Conservation (phyloP, 2,329 filamentous ascomycete species). For the Lachnum nothofagi region DNA sequence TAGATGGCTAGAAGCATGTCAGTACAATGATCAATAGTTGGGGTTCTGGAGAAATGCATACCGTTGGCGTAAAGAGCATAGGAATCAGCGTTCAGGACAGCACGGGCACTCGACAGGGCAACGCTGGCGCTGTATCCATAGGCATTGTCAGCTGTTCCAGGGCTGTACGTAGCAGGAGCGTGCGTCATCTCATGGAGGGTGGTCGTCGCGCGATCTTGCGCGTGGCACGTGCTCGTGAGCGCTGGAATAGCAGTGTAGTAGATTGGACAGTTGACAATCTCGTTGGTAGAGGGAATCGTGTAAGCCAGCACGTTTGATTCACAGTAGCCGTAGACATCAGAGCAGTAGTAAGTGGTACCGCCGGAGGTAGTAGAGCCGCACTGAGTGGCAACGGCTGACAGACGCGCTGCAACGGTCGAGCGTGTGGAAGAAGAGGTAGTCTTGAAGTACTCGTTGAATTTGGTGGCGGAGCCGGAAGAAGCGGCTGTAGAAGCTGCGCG, state of each 20-base stretch:
- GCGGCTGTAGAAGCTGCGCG: conserved; percentile 48
- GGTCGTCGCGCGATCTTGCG: conserved; percentile 61
- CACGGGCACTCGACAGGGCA: conserved; percentile 43
- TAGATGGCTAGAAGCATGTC: conserved; percentile 7
- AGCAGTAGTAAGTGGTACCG: conserved; percentile 52
- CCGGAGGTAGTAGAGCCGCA: conserved; percentile 47
- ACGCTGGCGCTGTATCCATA: conserved; percentile 51
- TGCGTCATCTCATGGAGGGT: conserved; percentile 63
- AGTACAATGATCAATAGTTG: neutral
- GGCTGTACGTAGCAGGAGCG: conserved; percentile 45
- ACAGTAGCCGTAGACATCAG: conserved; percentile 52
- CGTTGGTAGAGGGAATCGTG: conserved; percentile 48
- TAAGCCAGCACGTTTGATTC: conserved; percentile 51
- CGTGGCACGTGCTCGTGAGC: conserved; percentile 50
- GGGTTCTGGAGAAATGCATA: conserved; percentile 27
- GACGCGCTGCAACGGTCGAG: conserved; percentile 45
- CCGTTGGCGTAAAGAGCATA: conserved; percentile 51
- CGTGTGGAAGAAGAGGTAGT: conserved; percentile 43
- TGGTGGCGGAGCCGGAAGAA: conserved; percentile 43
- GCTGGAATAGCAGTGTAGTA: conserved; percentile 53
- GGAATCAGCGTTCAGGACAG: conserved; percentile 60
- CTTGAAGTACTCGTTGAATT: conserved; percentile 61
- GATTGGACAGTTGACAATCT: conserved; percentile 57
- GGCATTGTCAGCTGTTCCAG: conserved; percentile 54
- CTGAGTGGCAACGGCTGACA: conserved; percentile 50